Conservation (phyloP, 1,139 yeast species). For the Meyerozyma sp. region DNA sequence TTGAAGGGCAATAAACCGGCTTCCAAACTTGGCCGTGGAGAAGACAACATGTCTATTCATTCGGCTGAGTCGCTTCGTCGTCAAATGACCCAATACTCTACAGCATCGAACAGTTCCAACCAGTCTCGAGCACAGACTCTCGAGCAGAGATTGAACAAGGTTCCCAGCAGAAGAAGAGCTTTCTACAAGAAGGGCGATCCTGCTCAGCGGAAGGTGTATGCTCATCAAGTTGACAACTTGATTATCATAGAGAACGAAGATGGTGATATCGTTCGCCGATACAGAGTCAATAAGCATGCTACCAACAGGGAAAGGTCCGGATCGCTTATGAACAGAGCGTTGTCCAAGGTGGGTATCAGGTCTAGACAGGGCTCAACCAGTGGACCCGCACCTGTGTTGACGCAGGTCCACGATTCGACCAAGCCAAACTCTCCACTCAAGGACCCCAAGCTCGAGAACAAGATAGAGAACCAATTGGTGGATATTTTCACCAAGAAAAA, state of each 20-base stretch:
- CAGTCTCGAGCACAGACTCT: constrained; percentile 9
- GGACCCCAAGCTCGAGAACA: constrained; percentile 16
- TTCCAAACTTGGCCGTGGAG: constrained; percentile 4
- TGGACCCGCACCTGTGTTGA: constrained; percentile 1
- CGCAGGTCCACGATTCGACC: not conserved
- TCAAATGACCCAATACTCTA: constrained; percentile 28
- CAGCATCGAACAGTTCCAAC: constrained; percentile 14
- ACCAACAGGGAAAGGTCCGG: constrained; percentile 22
- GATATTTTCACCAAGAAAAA: constrained; percentile 13
- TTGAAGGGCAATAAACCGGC: constrained; percentile 7
- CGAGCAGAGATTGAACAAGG: constrained; percentile 8
- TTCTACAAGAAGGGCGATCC: constrained; percentile 28
- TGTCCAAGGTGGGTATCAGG: constrained; percentile 48
- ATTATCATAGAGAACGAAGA: constrained; percentile 85
- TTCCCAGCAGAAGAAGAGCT: constrained; percentile 16
- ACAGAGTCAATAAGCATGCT: constrained; percentile 47
- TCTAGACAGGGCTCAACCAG: constrained; percentile 10
- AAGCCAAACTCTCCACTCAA: constrained; percentile 11
- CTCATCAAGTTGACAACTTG: constrained; percentile 56
- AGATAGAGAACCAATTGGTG: constrained; percentile 23
- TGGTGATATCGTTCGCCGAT: constrained; percentile 85
- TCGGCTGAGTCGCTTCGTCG: constrained; percentile 37
- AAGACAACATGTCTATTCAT: constrained; percentile 30
- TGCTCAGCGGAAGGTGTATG: constrained; percentile 32
- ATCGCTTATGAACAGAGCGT: constrained; percentile 38